phyloP scores from a whole-genome alignment of 352 stramenopile genomes.

The Phytophthora kernoviae region DNA sequence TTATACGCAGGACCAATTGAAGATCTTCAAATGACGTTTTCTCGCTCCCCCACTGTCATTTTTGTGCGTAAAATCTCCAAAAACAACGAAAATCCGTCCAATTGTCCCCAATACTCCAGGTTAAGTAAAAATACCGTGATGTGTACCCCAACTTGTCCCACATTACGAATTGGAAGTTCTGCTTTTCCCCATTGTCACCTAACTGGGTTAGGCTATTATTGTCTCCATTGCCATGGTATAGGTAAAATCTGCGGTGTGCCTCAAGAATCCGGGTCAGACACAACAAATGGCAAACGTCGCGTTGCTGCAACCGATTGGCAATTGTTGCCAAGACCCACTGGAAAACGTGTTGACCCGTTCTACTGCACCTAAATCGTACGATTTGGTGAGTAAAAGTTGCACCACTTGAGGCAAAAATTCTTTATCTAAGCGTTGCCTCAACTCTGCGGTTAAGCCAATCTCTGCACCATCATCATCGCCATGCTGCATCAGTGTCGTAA shows the following conservation, averaged over 20 bases:
- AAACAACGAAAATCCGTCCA: slow-evolving; percentile 61
- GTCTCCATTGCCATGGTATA: slow-evolving; percentile 30
- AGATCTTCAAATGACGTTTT: slow-evolving; percentile 60
- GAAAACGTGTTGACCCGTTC: slow-evolving; percentile 52
- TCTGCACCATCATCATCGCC: not conserved
- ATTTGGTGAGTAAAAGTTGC: slow-evolving; percentile 50
- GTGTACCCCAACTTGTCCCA: slow-evolving; percentile 14
- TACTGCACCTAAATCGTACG: slow-evolving; percentile 35
- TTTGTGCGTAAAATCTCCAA: slow-evolving; percentile 40
- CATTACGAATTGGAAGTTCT: slow-evolving; percentile 13
- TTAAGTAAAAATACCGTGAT: slow-evolving; percentile 53
- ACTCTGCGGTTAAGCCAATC: slow-evolving; percentile 21
- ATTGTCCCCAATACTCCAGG: slow-evolving; percentile 55
- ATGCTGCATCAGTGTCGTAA: slow-evolving; percentile 14
- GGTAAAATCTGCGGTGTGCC: slow-evolving; percentile 63
- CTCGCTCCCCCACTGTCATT: too few species aligned
- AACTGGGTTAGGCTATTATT: not conserved
- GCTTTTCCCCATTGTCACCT: slow-evolving; percentile 8
- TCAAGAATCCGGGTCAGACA: slow-evolving; percentile 65
- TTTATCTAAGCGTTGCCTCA: slow-evolving; percentile 45
- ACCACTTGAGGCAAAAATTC: slow-evolving; percentile 66
- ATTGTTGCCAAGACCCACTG: slow-evolving; percentile 46
- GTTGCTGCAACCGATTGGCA: slow-evolving; percentile 32
- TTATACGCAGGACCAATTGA: slow-evolving; percentile 52
- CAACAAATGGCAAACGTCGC: slow-evolving; percentile 45